Evolutionary conservation across 2,329 filamentous ascomycete genomes (phyloP).

Genomic region (Fusarium austroafricanum): DNA sequence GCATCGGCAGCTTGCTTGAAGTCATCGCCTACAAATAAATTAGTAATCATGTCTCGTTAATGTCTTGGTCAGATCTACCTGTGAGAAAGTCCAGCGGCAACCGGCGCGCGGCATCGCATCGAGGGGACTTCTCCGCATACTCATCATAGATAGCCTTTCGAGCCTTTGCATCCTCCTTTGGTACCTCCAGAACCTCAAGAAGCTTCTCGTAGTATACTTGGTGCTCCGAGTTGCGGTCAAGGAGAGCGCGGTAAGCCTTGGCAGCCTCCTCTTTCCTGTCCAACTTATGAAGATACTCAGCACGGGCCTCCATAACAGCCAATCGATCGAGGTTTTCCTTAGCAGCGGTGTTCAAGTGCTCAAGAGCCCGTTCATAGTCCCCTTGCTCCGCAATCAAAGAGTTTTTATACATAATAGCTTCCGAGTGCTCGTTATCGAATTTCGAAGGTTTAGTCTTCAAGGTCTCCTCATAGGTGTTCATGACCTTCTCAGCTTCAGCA

Average conservation of each 20-base stretch:
- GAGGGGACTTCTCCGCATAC: slow-evolving; percentile 83
- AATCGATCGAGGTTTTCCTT: slow-evolving; percentile 86
- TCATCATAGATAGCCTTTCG: slow-evolving; percentile 79
- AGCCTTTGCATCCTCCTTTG: slow-evolving; percentile 67
- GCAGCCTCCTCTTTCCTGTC: slow-evolving; percentile 82
- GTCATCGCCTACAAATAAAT: slow-evolving; percentile 70
- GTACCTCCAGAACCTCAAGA: slow-evolving; percentile 74
- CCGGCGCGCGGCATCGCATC: slow-evolving; percentile 85
- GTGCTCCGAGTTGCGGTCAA: slow-evolving; percentile 90
- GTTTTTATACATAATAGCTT: slow-evolving; percentile 96
- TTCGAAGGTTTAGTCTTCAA: slow-evolving; percentile 82
- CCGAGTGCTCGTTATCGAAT: slow-evolving; percentile 89
- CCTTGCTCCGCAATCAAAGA: slow-evolving; percentile 90
- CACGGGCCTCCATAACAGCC: slow-evolving; percentile 85
- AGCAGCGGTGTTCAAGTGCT: slow-evolving; percentile 82
- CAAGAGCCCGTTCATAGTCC: slow-evolving; percentile 82
- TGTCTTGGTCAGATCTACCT: slow-evolving; percentile 58
- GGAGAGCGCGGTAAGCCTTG: slow-evolving; percentile 80
- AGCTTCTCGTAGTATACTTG: slow-evolving; percentile 86
- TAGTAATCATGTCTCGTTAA: slow-evolving; percentile 18
- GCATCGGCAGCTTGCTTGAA: slow-evolving; percentile 82
- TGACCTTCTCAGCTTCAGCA: slow-evolving; percentile 86
- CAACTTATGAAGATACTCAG: slow-evolving; percentile 84
- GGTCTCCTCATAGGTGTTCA: slow-evolving; percentile 93
- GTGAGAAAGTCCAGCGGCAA: slow-evolving; percentile 90